Evolutionary conservation across 2,329 filamentous ascomycete species (phyloP).

Genomic region (Colletotrichum orchidophilum): DNA sequence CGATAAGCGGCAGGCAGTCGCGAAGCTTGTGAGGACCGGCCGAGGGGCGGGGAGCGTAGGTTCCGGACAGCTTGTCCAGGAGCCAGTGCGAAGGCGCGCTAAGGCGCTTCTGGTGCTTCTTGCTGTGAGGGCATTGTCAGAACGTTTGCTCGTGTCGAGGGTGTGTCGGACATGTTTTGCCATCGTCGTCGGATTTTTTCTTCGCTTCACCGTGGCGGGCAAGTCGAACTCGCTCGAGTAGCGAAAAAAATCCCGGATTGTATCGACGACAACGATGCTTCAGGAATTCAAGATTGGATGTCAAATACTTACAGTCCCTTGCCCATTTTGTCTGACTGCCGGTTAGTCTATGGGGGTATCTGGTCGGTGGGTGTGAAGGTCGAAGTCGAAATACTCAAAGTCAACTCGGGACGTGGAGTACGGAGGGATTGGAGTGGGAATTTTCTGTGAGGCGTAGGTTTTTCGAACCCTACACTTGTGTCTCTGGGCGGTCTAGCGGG

Average conservation of each 20-base stretch:
- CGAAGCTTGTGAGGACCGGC: constrained; percentile 98
- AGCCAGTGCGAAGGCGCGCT: constrained; percentile 99
- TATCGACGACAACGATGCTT: constrained; percentile 2
- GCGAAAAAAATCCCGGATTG: background rate
- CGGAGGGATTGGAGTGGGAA: background rate
- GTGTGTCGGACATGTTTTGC: background rate
- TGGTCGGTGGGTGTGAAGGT: constrained; percentile 34
- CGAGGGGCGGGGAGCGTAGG: constrained; percentile 77
- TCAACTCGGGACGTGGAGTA: constrained; percentile 19
- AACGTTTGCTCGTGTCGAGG: constrained; percentile 8
- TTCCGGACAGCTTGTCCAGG: constrained; percentile 98
- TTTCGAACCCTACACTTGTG: constrained; percentile 24
- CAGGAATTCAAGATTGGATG: background rate
- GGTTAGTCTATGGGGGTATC: constrained; percentile 34
- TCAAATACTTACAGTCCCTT: constrained; percentile 66
- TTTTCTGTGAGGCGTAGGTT: constrained; percentile 23
- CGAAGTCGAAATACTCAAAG: constrained; percentile 8
- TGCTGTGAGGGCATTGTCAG: constrained; percentile 65
- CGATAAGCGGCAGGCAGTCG: constrained; percentile 98
- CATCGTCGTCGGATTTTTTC: background rate
- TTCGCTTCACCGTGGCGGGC: background rate
- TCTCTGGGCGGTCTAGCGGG: background rate
- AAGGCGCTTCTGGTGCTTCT: constrained; percentile 99
- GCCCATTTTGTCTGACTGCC: constrained; percentile 63
- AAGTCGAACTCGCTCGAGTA: background rate